These are phyloP conservation scores for Scolecobasidium constrictum DNA, from an alignment of 2,329 filamentous ascomycete genomes.

Conservation along the genomic window DNA sequence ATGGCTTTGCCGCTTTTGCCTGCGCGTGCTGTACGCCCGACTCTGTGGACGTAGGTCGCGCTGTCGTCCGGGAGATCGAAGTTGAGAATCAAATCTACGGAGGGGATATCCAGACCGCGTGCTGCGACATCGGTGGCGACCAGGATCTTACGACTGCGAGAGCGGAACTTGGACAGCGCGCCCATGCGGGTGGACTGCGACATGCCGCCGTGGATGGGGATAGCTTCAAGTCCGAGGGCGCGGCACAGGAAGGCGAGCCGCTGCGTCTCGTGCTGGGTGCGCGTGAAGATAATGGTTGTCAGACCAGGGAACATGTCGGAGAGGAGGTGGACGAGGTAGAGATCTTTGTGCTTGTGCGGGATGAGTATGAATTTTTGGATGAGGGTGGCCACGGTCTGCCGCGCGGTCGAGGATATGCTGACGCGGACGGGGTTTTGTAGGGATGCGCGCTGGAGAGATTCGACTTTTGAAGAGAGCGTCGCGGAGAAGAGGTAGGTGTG, in stretches of 20 bases:
- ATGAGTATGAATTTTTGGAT: conserved; percentile 81
- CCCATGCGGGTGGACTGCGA: conserved; percentile 79
- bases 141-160: conserved; percentile 70
- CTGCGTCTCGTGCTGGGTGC: conserved; percentile 86
- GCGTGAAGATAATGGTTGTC: conserved; percentile 78
- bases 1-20: conserved; percentile 76
- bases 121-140: conserved; percentile 92
- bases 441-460: conserved; percentile 81
- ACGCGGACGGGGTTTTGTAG: conserved; percentile 76
- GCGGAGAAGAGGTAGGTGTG: conserved; percentile 86
- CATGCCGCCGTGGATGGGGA: conserved; percentile 86
- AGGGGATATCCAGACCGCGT: conserved; percentile 83
- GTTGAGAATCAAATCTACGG: conserved; percentile 81
- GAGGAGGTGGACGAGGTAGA: conserved; percentile 75
- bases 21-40: conserved; percentile 78
- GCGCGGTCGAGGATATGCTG: conserved; percentile 70
- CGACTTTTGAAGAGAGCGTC: conserved; percentile 88
- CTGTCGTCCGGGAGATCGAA: conserved; percentile 73
- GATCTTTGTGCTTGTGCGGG: conserved; percentile 78
- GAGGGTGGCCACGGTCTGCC: conserved; percentile 84
- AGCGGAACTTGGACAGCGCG: conserved; percentile 81
- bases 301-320: conserved; percentile 75
- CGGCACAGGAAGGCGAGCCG: conserved; percentile 74
- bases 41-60: conserved; percentile 85
- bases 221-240: conserved; percentile 76